These are phyloP conservation scores for Thielaviopsis populi DNA, from an alignment of 2,329 filamentous ascomycete species.

Conservation along the genomic window DNA sequence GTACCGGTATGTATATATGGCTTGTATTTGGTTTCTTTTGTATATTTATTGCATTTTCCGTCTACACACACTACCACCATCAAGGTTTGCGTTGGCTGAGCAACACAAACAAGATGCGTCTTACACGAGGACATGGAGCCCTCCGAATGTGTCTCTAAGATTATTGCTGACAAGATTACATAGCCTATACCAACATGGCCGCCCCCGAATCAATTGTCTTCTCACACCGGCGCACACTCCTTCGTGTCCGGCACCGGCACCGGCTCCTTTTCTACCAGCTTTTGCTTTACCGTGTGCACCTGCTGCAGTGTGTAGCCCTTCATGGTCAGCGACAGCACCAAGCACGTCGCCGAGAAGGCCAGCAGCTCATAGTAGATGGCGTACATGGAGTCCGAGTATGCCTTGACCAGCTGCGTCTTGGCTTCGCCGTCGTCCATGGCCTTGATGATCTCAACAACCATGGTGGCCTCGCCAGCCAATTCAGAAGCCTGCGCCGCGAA, in stretches of 20 bases:
- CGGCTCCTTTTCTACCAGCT: slow-evolving; percentile 6
- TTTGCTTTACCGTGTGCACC: slow-evolving; percentile 22
- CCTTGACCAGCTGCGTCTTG: slow-evolving; percentile 22
- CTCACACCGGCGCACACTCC: too few species aligned
- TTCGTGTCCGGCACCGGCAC: too few species aligned
- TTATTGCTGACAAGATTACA: slow-evolving; percentile 26
- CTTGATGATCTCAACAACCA: slow-evolving; percentile 43
- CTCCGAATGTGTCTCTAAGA: neutral
- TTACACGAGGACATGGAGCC: neutral
- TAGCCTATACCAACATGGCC: slow-evolving; percentile 25
- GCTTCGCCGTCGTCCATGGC: slow-evolving; percentile 27
- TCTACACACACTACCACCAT: slow-evolving; percentile 38
- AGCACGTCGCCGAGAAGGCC: slow-evolving; percentile 21
- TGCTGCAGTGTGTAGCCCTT: slow-evolving; percentile 23
- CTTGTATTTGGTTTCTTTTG: neutral
- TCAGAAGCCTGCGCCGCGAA: slow-evolving; percentile 29
- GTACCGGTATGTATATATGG: neutral
- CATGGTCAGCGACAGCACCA: slow-evolving; percentile 24
- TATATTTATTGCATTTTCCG: slow-evolving; percentile 2
- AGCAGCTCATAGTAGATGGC: slow-evolving; percentile 25
- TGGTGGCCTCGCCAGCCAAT: slow-evolving; percentile 43
- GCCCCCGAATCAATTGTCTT: too few species aligned
- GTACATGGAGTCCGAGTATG: slow-evolving; percentile 24
- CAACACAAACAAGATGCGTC: neutral
- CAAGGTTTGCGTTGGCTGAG: too few species aligned